Conservation (phyloP, 371 early-diverging fungal species). For the Actinomucor elegans region DNA sequence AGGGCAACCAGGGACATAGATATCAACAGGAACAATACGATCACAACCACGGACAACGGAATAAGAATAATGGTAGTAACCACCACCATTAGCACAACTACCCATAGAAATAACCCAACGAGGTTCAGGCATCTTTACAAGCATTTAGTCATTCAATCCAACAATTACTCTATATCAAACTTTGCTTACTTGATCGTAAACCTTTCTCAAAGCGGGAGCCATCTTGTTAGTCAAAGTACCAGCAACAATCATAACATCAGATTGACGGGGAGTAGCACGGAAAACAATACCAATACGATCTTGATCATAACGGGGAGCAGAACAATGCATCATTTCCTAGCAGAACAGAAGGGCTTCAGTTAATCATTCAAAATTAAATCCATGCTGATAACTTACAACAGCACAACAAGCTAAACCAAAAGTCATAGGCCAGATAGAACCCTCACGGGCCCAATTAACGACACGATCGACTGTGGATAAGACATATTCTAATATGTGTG, state of each 20-base stretch:
- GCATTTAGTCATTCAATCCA: neutral
- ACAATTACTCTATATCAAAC: neutral
- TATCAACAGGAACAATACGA: conserved; percentile 94
- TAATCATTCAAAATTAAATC: neutral
- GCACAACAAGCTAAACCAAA: conserved; percentile 99
- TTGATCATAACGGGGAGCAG: conserved; percentile 96
- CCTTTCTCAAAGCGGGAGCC: conserved; percentile 97
- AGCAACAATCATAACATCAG: conserved; percentile 99
- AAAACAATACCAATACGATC: conserved; percentile 97
- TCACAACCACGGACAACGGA: conserved; percentile 95
- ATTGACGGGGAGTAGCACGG: conserved; percentile 97
- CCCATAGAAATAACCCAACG: conserved; percentile 99
- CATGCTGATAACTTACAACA: conserved; percentile 60
- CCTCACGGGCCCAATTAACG: conserved; percentile 92
- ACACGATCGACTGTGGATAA: conserved; percentile 89
- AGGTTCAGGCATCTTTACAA: conserved; percentile 88
- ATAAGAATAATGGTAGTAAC: conserved; percentile 98
- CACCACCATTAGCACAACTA: conserved; percentile 97
- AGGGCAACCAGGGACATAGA: conserved; percentile 98
- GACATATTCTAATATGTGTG: conserved; percentile 61
- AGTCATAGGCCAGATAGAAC: conserved; percentile 97
- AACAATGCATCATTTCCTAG: conserved; percentile 98
- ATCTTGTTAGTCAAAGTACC: conserved; percentile 98
- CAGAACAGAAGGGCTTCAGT: neutral
- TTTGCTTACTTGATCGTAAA: conserved; percentile 82